Percentiles rank a stretch among this genome's conserved stretches.
Evolutionary conservation across 2,329 filamentous ascomycete genomes (phyloP).

Genomic region (Chalaropsis thielavioides): DNA sequence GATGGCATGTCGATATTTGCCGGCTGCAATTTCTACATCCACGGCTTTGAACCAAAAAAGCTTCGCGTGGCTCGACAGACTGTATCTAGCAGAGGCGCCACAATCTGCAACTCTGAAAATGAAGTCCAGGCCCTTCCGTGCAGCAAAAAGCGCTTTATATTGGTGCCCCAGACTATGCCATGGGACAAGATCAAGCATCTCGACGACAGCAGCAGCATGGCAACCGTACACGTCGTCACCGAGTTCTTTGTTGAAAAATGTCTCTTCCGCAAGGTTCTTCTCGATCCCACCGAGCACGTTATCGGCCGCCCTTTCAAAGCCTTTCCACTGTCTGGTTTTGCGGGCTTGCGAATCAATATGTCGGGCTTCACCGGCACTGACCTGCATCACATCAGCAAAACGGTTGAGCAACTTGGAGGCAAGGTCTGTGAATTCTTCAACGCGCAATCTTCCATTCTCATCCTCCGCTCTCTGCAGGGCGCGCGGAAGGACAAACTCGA

Average conservation of each 20-base stretch:
- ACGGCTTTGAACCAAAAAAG: constrained; percentile 37
- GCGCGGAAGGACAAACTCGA: constrained; percentile 63
- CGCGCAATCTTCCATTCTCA: constrained; percentile 54
- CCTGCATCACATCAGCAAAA: constrained; percentile 67
- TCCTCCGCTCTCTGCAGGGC: constrained; percentile 48
- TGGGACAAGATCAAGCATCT: background rate
- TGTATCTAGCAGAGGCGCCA: constrained; percentile 8
- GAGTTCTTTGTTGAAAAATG: constrained; percentile 92
- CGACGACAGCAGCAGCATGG: background rate
- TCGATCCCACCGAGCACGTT: constrained; percentile 54
- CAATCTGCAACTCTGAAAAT: constrained; percentile 1
- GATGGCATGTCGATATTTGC: constrained; percentile 36
- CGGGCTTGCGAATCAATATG: constrained; percentile 57
- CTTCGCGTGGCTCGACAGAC: constrained; percentile 7
- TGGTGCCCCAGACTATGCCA: constrained; percentile 35
- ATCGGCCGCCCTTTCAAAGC: constrained; percentile 62
- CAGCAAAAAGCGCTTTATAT: constrained; percentile 27
- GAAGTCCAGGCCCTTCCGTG: constrained; percentile 2
- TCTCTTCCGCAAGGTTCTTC: constrained; percentile 57
- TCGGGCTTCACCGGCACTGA: constrained; percentile 76
- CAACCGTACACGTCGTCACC: constrained; percentile 41
- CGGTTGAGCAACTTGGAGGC: constrained; percentile 62
- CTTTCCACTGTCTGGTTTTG: constrained; percentile 57
- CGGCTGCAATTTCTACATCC: constrained; percentile 42
- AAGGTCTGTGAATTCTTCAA: constrained; percentile 67